Evolutionary conservation across 2,329 filamentous ascomycete genomes (phyloP).

Genomic region (Cladosporium colombiae): DNA sequence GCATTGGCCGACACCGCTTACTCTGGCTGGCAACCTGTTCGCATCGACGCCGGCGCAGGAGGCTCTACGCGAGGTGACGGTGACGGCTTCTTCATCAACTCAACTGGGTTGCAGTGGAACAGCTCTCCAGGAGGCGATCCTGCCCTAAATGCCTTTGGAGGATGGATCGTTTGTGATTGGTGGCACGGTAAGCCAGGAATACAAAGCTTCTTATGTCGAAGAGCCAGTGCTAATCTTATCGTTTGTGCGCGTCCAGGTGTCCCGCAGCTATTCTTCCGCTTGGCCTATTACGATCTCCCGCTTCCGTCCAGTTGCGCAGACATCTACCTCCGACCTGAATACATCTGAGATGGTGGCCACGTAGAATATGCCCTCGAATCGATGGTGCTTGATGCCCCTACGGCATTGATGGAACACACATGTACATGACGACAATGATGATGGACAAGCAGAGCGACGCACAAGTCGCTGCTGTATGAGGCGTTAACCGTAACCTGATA

Average conservation of each 20-base stretch:
- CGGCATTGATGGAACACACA: neutral
- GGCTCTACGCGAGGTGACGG: slow-evolving; percentile 15
- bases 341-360: slow-evolving; percentile 24
- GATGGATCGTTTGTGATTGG: slow-evolving; percentile 30
- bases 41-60: slow-evolving; percentile 32
- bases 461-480: neutral
- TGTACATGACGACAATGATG: neutral
- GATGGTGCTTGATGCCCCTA: too few species aligned
- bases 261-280: slow-evolving; percentile 37
- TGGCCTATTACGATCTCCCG: slow-evolving; percentile 27
- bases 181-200: slow-evolving; percentile 11
- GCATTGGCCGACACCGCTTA: slow-evolving; percentile 30
- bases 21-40: slow-evolving; percentile 36
- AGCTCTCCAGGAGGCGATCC: slow-evolving; percentile 20
- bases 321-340: slow-evolving; percentile 33
- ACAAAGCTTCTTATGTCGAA: too few species aligned
- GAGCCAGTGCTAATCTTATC: neutral
- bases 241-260: slow-evolving; percentile 21
- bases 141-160: slow-evolving; percentile 29
- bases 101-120: slow-evolving; percentile 37
- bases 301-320: slow-evolving; percentile 36
- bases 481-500: neutral
- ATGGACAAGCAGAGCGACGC: neutral
- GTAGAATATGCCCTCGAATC: too few species aligned
- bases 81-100: slow-evolving; percentile 36